Evolutionary conservation across 2,329 filamentous ascomycete species (phyloP).

Genomic region (Nemania diffusa): DNA sequence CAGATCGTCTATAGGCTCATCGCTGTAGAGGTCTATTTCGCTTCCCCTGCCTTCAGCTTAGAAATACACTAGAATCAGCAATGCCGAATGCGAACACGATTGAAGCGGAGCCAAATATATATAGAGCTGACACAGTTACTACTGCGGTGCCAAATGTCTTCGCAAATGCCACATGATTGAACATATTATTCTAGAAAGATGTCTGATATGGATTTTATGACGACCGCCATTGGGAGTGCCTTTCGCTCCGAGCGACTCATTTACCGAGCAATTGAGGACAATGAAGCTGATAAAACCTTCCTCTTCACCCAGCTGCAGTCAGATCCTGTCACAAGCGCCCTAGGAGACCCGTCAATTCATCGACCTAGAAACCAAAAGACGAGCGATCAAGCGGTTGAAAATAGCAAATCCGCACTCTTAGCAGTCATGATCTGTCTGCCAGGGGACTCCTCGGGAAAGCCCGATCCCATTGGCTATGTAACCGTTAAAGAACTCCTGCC

Average conservation of each 20-base stretch:
- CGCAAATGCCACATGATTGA: neutral
- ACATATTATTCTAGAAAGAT: constrained; percentile 7
- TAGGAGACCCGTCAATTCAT: constrained; percentile 29
- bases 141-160: neutral
- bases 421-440: constrained; percentile 35
- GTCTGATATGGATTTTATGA: constrained; percentile 31
- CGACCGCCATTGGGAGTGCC: constrained; percentile 29
- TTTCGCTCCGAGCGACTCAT: constrained; percentile 43
- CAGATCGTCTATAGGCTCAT: neutral
- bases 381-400: constrained; percentile 31
- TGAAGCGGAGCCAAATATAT: neutral
- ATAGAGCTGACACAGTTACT: neutral
- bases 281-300: constrained; percentile 38
- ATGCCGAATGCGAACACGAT: neutral
- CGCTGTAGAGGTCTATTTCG: neutral
- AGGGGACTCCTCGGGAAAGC: constrained; percentile 13
- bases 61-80: neutral
- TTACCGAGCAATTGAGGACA: constrained; percentile 43
- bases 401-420: constrained; percentile 30
- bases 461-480: constrained; percentile 18
- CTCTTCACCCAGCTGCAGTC: constrained; percentile 30
- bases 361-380: constrained; percentile 30
- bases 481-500: neutral
- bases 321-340: constrained; percentile 37
- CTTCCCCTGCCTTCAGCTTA: neutral